Conservation (phyloP, 805 yeast species). For the Isabelozyma rhagii region DNA sequence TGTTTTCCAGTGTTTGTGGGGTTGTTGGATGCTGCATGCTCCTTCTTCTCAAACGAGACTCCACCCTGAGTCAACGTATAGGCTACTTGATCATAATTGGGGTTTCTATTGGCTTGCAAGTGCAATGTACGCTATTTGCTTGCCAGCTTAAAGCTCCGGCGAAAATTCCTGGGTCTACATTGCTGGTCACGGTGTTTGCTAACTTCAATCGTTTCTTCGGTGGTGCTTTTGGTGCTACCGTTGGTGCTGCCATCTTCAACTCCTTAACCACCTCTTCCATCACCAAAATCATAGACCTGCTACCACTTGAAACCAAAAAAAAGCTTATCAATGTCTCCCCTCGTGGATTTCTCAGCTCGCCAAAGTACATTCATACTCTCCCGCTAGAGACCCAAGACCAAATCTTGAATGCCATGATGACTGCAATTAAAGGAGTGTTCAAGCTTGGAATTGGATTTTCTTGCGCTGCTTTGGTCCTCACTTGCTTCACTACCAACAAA, state of each 20-base stretch:
- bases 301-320: conserved; percentile 3
- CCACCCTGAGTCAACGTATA: conserved; percentile 3
- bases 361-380: conserved; percentile 3
- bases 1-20: conserved; percentile 8
- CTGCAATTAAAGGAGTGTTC: conserved; percentile 5
- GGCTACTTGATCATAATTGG: conserved; percentile 13
- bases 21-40: conserved; percentile 7
- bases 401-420: conserved; percentile 6
- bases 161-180: conserved; percentile 7
- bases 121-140: conserved; percentile 11
- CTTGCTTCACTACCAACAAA: conserved; percentile 9
- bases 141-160: conserved; percentile 14
- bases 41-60: conserved; percentile 3
- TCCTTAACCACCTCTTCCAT: conserved; percentile 1
- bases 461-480: conserved; percentile 1
- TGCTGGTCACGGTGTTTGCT: conserved; percentile 10
- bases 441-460: conserved; percentile 8
- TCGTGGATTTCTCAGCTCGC: conserved; percentile 5
- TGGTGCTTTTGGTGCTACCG: conserved; percentile 8
- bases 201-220: conserved; percentile 11
- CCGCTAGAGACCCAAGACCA: conserved; percentile 3
- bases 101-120: conserved; percentile 11
- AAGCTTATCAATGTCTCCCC: conserved; percentile 3
- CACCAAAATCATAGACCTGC: conserved; percentile 1
- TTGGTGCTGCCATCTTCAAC: conserved; percentile 7